These are phyloP conservation scores for Heimioporus retisporus DNA, from an alignment of 1,284 basidiomycete species.

Conservation along the genomic window DNA sequence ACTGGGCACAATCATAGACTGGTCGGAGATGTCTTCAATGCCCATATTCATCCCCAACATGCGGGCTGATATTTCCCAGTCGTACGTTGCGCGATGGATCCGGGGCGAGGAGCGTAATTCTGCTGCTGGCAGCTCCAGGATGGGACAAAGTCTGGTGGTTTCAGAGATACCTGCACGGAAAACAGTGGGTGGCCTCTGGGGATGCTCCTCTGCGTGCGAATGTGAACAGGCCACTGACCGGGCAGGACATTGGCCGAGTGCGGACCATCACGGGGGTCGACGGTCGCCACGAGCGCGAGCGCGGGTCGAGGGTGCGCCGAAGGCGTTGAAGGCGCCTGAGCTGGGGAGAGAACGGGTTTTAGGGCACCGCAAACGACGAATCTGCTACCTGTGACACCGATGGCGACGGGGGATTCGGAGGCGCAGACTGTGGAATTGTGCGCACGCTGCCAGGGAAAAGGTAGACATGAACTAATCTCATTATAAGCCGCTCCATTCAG, in stretches of 20 bases:
- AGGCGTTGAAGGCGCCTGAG: conserved; percentile 75
- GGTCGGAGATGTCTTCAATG: conserved; percentile 83
- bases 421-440: conserved; percentile 51
- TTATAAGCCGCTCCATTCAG: too few relatives aligned
- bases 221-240: conserved; percentile 51
- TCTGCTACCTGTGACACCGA: conserved; percentile 73
- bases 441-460: too few relatives aligned
- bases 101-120: conserved; percentile 74
- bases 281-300: conserved; percentile 55
- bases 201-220: conserved; percentile 66
- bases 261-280: conserved; percentile 63
- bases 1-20: conserved; percentile 64
- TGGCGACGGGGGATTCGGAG: conserved; percentile 76
- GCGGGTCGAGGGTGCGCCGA: conserved; percentile 54
- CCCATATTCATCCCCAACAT: conserved; percentile 77
- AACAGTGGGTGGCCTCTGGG: conserved; percentile 75
- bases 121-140: conserved; percentile 36
- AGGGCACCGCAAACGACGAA: conserved; percentile 55
- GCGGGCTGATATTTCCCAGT: conserved; percentile 76
- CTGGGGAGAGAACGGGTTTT: conserved; percentile 44
- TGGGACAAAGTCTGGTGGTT: conserved; percentile 63
- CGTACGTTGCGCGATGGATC: conserved; percentile 82
- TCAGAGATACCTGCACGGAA: conserved; percentile 79
- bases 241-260: conserved; percentile 45
- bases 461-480: too few relatives aligned